Evolutionary conservation across 306 rosid species (phyloP), one percentile per base, ranked within the genome.

Genomic region (Sesbania bispinosa): DNA sequence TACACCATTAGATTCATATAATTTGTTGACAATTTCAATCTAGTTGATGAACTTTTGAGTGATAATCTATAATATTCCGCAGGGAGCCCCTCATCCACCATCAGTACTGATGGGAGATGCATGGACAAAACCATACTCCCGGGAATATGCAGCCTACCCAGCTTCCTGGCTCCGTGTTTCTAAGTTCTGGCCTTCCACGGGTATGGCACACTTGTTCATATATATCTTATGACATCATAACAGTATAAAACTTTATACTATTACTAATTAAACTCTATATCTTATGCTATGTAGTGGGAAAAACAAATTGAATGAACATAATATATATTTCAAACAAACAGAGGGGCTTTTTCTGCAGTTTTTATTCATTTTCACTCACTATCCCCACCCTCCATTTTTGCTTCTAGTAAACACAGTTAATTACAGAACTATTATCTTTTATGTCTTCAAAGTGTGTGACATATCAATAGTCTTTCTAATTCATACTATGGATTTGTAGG

Each of bases 1-100:
- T n/a, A n/a, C n/a, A n/a, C n/a, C n/a, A n/a, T n/a, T n/a, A n/a
- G n/a, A n/a, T n/a, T n/a, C n/a, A n/a, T n/a, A n/a, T n/a, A n/a
- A n/a, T n/a, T n/a, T n/a, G n/a, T n/a, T n/a, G n/a, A n/a, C n/a
- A n/a, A n/a, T n/a, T n/a, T 55, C 30, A 65, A 39, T 43, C 24
- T 48, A 38, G 21, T 32, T 32, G 45, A 20, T 21, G 43, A 9
- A 53, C 52, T 63, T 62, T 18, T 79, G 33, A 62, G n/a, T 35
- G 73, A 57, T 67, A 47, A 67, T 76, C 63, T 76, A 67, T 70
- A 71, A 39, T 43, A 6, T 54, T 62, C 11, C 77, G 69, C 85
- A 95, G 99, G 81, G 96, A 29, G 97, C 99, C 55, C 97, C 99
- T 81, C 99, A 95, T 81, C 97, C 99, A 48, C 93, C 99, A 79